Percentiles rank a stretch among this genome's conserved stretches.
Evolutionary conservation across 306 rosid species (phyloP).

Genomic region (Acacia confusa): DNA sequence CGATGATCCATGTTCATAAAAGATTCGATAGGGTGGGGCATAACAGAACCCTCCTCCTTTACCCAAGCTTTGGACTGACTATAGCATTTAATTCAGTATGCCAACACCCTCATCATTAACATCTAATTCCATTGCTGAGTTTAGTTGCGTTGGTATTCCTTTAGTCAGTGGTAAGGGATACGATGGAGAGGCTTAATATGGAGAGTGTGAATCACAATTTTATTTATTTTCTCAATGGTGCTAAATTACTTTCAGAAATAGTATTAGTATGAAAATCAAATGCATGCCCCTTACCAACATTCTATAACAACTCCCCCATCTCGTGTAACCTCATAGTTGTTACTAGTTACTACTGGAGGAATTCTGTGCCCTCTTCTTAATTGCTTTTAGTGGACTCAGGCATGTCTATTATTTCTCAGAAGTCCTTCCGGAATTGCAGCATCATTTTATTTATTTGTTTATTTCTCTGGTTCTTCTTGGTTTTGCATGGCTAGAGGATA

Average conservation of each 20-base stretch:
- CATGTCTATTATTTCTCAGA: neutral
- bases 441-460: conserved; percentile 6
- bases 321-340: neutral
- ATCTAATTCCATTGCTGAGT: neutral
- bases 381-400: conserved; percentile 16
- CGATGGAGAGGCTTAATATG: neutral
- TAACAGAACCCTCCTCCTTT: no score
- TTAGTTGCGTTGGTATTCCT: neutral
- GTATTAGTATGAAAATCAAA: neutral
- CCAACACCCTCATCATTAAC: neutral
- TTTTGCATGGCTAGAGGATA: conserved; percentile 22
- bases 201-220: neutral
- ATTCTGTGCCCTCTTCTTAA: conserved; percentile 9
- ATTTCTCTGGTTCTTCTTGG: neutral
- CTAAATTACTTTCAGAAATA: neutral
- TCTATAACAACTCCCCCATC: neutral
- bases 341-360: neutral
- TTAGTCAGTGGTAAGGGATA: neutral
- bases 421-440: conserved; percentile 26
- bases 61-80: no score
- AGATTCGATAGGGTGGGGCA: no score
- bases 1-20: no score
- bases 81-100: neutral
- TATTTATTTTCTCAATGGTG: neutral
- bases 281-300: neutral